phyloP scores from a whole-genome alignment of 345 rosid species.

The Mallotus nudiflorus region DNA sequence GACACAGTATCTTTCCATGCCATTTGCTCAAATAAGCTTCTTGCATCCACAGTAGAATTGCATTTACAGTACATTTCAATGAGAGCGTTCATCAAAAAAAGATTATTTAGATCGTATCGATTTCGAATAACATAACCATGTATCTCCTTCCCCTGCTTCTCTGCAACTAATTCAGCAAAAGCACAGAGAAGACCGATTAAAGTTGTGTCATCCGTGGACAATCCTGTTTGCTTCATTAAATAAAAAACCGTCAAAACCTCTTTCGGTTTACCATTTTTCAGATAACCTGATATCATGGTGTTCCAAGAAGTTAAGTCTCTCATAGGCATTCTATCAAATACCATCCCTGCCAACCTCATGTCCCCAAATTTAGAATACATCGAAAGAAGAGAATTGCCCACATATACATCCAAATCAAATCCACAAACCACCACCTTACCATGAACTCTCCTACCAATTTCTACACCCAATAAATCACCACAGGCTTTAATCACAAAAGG shows the following conservation, averaged over 20 bases:
- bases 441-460: conserved; percentile 24
- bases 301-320: conserved; percentile 35
- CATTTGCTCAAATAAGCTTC: conserved; percentile 26
- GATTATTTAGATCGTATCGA: background rate
- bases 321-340: conserved; percentile 34
- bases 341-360: background rate
- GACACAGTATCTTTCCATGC: conserved; percentile 18
- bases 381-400: conserved; percentile 24
- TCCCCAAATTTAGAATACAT: conserved; percentile 24
- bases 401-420: conserved; percentile 19
- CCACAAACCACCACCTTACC: conserved; percentile 22
- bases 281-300: conserved; percentile 24
- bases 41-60: conserved; percentile 17
- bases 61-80: conserved; percentile 27
- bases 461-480: conserved; percentile 23
- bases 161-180: conserved; percentile 15
- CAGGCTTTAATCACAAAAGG: conserved; percentile 34
- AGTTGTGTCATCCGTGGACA: conserved; percentile 21
- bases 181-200: conserved; percentile 22
- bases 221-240: conserved; percentile 16
- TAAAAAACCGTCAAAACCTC: conserved; percentile 12
- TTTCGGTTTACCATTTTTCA: conserved; percentile 16
- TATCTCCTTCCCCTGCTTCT: conserved; percentile 23
- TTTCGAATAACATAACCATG: conserved; percentile 26
- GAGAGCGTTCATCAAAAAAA: conserved; percentile 27